Base-by-base conservation (phyloP, 257 asterid species). In the Haberlea rhodopensis region DNA sequence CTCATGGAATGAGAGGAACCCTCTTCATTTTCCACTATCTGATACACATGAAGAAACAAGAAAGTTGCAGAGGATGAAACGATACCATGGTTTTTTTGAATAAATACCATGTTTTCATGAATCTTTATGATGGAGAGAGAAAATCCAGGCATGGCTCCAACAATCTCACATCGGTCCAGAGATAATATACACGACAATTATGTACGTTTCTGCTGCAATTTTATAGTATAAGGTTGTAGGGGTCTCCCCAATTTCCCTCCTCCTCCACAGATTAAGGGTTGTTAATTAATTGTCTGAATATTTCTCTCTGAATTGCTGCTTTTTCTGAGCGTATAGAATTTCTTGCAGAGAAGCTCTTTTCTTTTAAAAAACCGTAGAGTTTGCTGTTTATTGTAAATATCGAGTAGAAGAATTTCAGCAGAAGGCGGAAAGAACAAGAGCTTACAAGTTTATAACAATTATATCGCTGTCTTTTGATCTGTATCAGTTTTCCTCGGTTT, bases 1-100 rank as follows among this genome's bases (percentile, higher is more conserved):
- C 74, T 34, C 74, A 72, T 78, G 65, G 78, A 77, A 59, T 19
- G 79, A 68, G 57, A 51, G 72, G 68, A 74, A 59, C 78, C 85
- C 85, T 76, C 82, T 68, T 73, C 81, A 59, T 25, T 52, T 67
- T 56, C 64, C 75, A 54, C 71, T 62, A 1, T 5, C 40, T 32
- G 40, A 32, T 32, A 7, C 4, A 32, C 40, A 32, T 3, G 8
- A 1, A 32, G 40, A 32, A 32, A 32, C 40, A 32, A 32, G 11
- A 31, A 8, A 31, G n/a, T n/a, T n/a, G n/a, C n/a, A n/a, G n/a
- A n/a, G 40, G 46, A 37, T 37, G 5, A 11, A 37, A 37, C n/a
- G 11, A 11, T 37, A 11, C 46, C 46, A 37, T 37, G 43, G 8
- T 34, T 34, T 34, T 15, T 34, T 34, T 8, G n/a, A 37, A n/a